phyloP scores from a whole-genome alignment of 148 eudicot genomes.

The Vaccinium vitisidaea region DNA sequence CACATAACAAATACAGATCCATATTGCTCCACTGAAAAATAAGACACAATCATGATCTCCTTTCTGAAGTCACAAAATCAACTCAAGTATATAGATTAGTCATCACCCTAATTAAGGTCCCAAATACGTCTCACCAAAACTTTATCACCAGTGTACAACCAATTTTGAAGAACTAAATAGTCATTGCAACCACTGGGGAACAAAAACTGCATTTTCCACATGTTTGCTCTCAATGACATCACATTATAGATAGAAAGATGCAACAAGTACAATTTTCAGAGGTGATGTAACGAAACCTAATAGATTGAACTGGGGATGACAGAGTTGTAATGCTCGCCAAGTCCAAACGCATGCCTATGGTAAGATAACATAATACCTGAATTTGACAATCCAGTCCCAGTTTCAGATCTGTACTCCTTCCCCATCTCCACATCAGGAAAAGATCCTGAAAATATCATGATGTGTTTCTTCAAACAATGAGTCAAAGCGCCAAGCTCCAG shows the following conservation, averaged over 20 bases:
- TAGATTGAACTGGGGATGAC: slow-evolving; percentile 32
- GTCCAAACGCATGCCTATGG: slow-evolving; percentile 66
- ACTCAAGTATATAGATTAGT: not conserved
- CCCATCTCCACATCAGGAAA: slow-evolving; percentile 80
- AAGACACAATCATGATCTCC: not conserved
- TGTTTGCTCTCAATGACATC: not conserved
- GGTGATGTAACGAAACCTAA: not conserved
- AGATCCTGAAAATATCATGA: slow-evolving; percentile 54
- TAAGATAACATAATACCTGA: slow-evolving; percentile 48
- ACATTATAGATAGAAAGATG: not conserved
- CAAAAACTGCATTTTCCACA: not conserved
- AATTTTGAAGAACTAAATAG: not conserved
- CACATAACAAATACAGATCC: not conserved
- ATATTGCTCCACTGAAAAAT: not conserved
- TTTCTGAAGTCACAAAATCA: not conserved
- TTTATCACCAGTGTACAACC: not conserved
- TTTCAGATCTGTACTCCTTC: slow-evolving; percentile 47
- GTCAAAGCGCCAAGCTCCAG: slow-evolving; percentile 64
- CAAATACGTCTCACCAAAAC: not conserved
- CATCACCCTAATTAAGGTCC: too few relatives aligned
- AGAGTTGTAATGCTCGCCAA: slow-evolving; percentile 68
- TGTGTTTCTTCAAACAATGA: slow-evolving; percentile 51
- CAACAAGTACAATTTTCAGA: not conserved
- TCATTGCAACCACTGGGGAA: not conserved
- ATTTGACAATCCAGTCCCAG: slow-evolving; percentile 9